Percentiles rank a stretch among this genome's conserved stretches.
Evolutionary conservation across 75 land plant genomes (phyloP).

Genomic region (Pseudotsuga menziesii): DNA sequence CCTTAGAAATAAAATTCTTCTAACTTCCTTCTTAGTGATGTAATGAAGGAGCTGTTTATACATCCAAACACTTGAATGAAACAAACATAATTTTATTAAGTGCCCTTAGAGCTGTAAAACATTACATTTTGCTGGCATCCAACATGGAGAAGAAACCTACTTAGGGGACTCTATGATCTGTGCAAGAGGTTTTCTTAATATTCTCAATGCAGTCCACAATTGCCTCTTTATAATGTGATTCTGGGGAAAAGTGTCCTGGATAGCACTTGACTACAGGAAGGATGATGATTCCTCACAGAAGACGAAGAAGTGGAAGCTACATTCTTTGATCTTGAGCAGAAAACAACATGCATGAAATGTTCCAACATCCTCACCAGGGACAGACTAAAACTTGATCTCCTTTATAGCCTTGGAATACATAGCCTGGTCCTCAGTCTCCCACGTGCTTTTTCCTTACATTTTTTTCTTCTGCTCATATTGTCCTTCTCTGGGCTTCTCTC

Average conservation of each 20-base stretch:
- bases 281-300: slow-evolving; percentile 9
- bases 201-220: slow-evolving; percentile 58
- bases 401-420: slow-evolving; percentile 2
- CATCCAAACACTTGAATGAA: too few species aligned
- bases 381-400: neutral
- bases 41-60: too few species aligned
- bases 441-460: slow-evolving; percentile 2
- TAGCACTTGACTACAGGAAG: slow-evolving; percentile 34
- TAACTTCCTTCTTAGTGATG: too few species aligned
- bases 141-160: neutral
- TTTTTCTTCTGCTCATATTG: neutral
- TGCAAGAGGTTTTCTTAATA: slow-evolving; percentile 33
- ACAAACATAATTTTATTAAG: too few species aligned
- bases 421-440: neutral
- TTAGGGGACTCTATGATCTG: neutral
- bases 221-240: slow-evolving; percentile 43
- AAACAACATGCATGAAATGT: slow-evolving; percentile 1
- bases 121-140: neutral
- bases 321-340: slow-evolving; percentile 1
- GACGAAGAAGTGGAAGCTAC: neutral
- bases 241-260: slow-evolving; percentile 25
- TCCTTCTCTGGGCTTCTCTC: neutral
- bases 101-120: neutral
- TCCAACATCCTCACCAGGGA: neutral
- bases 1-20: too few species aligned